Evolutionary conservation across 768 basidiomycete genomes (phyloP).

Genomic region (Rhodosporidiobolus odoratus): DNA sequence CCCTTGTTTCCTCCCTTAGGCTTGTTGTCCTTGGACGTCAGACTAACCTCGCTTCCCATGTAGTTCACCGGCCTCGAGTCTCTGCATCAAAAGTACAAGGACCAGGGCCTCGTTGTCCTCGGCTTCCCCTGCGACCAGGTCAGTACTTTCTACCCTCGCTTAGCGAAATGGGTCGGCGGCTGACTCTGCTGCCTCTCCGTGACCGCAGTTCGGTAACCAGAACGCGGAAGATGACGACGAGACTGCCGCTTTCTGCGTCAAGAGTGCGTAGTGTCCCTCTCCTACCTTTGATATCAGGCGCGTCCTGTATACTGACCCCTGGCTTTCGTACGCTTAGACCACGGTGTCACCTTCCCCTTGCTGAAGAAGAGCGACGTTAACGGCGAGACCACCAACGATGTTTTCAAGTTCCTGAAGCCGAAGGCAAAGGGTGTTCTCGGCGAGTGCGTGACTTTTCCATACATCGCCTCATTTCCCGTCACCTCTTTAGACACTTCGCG

Average conservation of each 20-base stretch:
- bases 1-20: too few species aligned
- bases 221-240: constrained; percentile 27
- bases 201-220: neutral
- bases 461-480: neutral
- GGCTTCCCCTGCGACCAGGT: constrained; percentile 93
- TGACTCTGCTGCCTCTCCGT: constrained; percentile 40
- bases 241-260: constrained; percentile 56
- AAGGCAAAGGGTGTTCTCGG: constrained; percentile 70
- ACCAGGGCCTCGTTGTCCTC: constrained; percentile 66
- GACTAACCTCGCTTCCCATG: neutral
- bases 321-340: constrained; percentile 41
- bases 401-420: constrained; percentile 77
- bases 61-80: too few species aligned
- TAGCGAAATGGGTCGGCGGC: too few species aligned
- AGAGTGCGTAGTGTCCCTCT: constrained; percentile 48
- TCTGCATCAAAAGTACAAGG: constrained; percentile 72
- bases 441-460: constrained; percentile 47
- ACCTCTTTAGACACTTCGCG: neutral
- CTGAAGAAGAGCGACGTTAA: constrained; percentile 89
- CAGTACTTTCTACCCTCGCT: too few species aligned
- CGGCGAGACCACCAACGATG: constrained; percentile 72
- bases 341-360: constrained; percentile 83
- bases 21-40: neutral
- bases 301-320: too few species aligned
- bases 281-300: too few species aligned